phyloP scores from a whole-genome alignment of 176 grass and related monocot genomes.

The Eleusine coracana region DNA sequence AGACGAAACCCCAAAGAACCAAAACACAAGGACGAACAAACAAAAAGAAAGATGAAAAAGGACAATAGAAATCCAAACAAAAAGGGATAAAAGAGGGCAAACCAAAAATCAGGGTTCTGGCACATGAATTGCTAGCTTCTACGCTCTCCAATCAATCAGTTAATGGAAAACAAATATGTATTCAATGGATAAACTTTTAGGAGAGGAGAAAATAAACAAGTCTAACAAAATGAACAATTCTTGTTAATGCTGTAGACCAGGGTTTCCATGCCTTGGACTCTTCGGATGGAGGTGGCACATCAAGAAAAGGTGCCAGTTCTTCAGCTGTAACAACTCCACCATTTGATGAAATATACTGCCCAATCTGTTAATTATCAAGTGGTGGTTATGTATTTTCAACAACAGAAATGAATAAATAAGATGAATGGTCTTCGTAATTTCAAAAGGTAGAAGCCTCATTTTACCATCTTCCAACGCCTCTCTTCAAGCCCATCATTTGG shows the following conservation, averaged over 20 bases:
- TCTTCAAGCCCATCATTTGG: slow-evolving; percentile 98
- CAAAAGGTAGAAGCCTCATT: slow-evolving; percentile 13
- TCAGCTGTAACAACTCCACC: slow-evolving; percentile 95
- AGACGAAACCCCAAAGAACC: no score
- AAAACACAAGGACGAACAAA: no score
- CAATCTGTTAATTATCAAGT: slow-evolving; percentile 68
- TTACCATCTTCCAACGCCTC: slow-evolving; percentile 95
- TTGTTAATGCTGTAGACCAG: slow-evolving; percentile 24
- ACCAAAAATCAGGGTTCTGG: no score
- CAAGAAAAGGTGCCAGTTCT: slow-evolving; percentile 96
- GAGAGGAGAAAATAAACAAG: slow-evolving; percentile 16
- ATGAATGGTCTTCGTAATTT: not conserved
- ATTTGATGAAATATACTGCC: slow-evolving; percentile 94
- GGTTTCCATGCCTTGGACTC: slow-evolving; percentile 69
- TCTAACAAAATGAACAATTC: slow-evolving; percentile 37
- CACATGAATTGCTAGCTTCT: no score
- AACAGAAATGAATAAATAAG: slow-evolving; percentile 16
- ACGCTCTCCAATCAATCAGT: not conserved
- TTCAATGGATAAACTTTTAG: slow-evolving; percentile 1
- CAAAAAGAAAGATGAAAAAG: no score
- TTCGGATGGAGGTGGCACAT: slow-evolving; percentile 60
- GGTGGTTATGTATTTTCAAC: slow-evolving; percentile 34
- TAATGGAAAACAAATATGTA: slow-evolving; percentile 17
- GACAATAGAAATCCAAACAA: no score
- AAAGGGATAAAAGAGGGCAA: no score